Percentiles rank a stretch among this genome's conserved stretches.
Evolutionary conservation across 495 filamentous ascomycete species (phyloP).

Genomic region (Lentithecium fluviatile): DNA sequence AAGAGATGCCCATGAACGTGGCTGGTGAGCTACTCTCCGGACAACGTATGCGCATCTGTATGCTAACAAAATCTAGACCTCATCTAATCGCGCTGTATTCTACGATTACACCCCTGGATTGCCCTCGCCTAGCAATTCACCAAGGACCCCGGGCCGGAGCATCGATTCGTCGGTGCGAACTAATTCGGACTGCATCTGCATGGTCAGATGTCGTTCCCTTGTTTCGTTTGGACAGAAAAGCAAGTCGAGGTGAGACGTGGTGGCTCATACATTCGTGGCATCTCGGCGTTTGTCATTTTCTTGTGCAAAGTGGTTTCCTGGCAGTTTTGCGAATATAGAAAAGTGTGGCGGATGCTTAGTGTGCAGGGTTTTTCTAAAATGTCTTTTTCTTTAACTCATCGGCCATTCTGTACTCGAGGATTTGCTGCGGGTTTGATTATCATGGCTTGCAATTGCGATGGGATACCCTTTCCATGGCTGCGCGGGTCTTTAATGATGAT

Average conservation of each 20-base stretch:
- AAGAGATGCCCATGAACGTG: slow-evolving; percentile 87
- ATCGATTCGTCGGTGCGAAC: slow-evolving; percentile 3
- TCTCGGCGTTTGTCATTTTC: slow-evolving; percentile 33
- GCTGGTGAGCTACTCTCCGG: slow-evolving; percentile 48
- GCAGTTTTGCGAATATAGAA: not conserved
- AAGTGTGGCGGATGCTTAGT: not conserved
- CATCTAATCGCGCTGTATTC: slow-evolving; percentile 32
- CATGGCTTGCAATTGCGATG: slow-evolving; percentile 21
- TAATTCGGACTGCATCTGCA: slow-evolving; percentile 13
- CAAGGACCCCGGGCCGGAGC: too few relatives aligned
- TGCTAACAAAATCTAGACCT: slow-evolving; percentile 28
- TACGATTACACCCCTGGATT: not conserved
- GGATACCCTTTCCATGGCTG: slow-evolving; percentile 27
- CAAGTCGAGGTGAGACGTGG: slow-evolving; percentile 11
- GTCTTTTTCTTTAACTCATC: slow-evolving; percentile 6
- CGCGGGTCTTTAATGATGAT: slow-evolving; percentile 27
- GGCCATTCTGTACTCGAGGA: slow-evolving; percentile 9
- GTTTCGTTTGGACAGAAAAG: slow-evolving; percentile 16
- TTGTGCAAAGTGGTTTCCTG: slow-evolving; percentile 12
- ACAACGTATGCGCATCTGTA: not conserved
- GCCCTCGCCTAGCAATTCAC: not conserved
- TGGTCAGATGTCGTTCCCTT: slow-evolving; percentile 6
- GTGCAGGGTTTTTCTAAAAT: not conserved
- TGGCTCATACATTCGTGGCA: slow-evolving; percentile 17
- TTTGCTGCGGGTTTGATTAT: slow-evolving; percentile 33